Evolutionary conservation across 169 alveolate species (phyloP), one percentile per base, ranked within the genome.

Genomic region (Cytauxzoon felis): DNA sequence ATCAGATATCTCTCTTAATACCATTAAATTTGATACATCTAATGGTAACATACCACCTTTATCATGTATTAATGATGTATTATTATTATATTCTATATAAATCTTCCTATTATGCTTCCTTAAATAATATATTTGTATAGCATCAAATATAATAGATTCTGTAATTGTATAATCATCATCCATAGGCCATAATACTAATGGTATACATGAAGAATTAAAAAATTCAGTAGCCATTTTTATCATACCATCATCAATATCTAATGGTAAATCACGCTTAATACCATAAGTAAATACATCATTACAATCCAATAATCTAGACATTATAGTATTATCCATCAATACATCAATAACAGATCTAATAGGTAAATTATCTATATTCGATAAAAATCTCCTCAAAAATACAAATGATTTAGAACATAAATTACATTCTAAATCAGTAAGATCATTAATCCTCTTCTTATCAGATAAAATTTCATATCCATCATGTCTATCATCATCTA

Each of bases 151-250:
- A 27, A 49, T 54, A 21, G 78, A 66, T 0, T 66, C 70, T 51
- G 13, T 32, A 5, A 66, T 40, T 19, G 24, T 24, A n/a, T 16
- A n/a, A 26, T 21, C 29, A 41, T 66, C 78, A 30, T 48, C 45
- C 40, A 51, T 43, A 0, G 78, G 78, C 78, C 78, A 66, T 68
- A 66, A 54, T 11, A 66, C 78, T 24, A 42, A 29, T 11, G 78
- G 69, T 19, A 66, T 50, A 23, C 60, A 36, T 27, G 57, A 41
- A 19, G 70, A 66, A 34, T 66, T 66, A 61, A 66, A 66, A 1
- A 57, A 21, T 5, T 23, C 5, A 18, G 61, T 3, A 0, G 68
- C 78, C 2, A 59, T 66, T 1, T 38, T 23, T 0, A 66, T 34
- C 1, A 53, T 63, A 9, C 26, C 1, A n/a, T 34, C 2, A 42